These are phyloP conservation scores for Jaapia argillacea DNA, from an alignment of 768 basidiomycete genomes.

Conservation along the genomic window DNA sequence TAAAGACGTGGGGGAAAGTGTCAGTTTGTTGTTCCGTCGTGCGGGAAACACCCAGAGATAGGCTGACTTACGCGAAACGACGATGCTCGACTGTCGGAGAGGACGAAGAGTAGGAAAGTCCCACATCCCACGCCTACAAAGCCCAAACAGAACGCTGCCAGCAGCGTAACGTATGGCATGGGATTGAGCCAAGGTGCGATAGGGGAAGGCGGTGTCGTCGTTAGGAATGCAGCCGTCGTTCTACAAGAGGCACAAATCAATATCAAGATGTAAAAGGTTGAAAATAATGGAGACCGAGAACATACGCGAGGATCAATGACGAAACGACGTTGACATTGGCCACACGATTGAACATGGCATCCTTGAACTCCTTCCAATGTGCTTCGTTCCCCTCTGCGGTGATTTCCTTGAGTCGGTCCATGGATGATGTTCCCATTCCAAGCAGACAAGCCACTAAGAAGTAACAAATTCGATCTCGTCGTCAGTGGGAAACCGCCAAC, in stretches of 20 bases:
- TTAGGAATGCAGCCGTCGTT: slow-evolving; percentile 2
- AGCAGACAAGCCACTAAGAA: background rate
- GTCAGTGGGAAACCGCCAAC: too few species aligned
- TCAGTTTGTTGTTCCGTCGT: background rate
- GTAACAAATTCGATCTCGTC: too few species aligned
- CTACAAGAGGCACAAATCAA: background rate
- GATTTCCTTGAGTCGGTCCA: background rate
- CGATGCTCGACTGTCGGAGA: background rate
- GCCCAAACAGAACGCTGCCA: slow-evolving; percentile 2
- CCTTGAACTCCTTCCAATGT: slow-evolving; percentile 3
- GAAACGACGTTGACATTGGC: slow-evolving; percentile 3
- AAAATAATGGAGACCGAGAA: background rate
- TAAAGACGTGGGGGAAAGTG: background rate
- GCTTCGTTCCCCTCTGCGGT: background rate
- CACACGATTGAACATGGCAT: background rate
- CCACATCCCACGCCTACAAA: slow-evolving; percentile 2
- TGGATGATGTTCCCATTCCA: background rate
- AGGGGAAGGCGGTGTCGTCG: background rate
- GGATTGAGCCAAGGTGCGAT: slow-evolving; percentile 1
- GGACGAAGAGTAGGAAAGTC: slow-evolving; percentile 2
- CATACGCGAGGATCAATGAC: slow-evolving; percentile 4
- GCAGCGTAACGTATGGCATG: slow-evolving; percentile 4
- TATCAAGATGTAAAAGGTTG: background rate
- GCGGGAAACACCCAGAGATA: background rate
- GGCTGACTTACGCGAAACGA: background rate